These are phyloP conservation scores for Russula foetens DNA, from an alignment of 768 basidiomycete species.

Conservation along the genomic window DNA sequence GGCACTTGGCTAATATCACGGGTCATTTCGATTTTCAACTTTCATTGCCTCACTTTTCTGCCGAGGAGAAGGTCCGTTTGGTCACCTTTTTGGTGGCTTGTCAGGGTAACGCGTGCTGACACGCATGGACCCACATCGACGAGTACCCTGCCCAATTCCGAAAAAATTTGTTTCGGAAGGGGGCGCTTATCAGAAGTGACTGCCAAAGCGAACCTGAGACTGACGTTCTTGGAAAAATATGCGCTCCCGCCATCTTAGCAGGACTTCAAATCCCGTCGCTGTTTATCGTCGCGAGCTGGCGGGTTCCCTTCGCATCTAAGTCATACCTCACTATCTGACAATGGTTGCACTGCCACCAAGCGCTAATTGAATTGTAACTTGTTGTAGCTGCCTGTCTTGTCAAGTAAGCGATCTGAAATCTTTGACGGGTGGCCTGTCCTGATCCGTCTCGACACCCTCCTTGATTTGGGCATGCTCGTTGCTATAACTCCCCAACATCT, in stretches of 20 bases:
- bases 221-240: too few species aligned
- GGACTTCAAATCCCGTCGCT: neutral
- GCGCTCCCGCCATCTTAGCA: neutral
- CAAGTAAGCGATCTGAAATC: neutral
- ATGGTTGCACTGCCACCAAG: conserved; percentile 10
- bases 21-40: neutral
- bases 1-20: neutral
- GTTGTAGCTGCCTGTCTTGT: neutral
- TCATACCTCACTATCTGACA: neutral
- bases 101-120: conserved; percentile 6
- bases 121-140: neutral
- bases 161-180: neutral
- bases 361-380: neutral
- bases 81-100: neutral
- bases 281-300: neutral
- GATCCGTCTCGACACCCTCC: neutral
- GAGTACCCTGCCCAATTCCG: neutral
- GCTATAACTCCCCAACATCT: conserved; percentile 15
- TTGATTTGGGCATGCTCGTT: conserved; percentile 11
- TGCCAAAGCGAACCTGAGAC: neutral
- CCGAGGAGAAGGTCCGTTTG: neutral
- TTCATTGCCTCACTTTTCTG: neutral
- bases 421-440: neutral
- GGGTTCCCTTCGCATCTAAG: neutral
- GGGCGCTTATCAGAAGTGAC: neutral